Evolutionary conservation across 2,329 filamentous ascomycete genomes (phyloP).

Genomic region (Rutstroemia sp.): DNA sequence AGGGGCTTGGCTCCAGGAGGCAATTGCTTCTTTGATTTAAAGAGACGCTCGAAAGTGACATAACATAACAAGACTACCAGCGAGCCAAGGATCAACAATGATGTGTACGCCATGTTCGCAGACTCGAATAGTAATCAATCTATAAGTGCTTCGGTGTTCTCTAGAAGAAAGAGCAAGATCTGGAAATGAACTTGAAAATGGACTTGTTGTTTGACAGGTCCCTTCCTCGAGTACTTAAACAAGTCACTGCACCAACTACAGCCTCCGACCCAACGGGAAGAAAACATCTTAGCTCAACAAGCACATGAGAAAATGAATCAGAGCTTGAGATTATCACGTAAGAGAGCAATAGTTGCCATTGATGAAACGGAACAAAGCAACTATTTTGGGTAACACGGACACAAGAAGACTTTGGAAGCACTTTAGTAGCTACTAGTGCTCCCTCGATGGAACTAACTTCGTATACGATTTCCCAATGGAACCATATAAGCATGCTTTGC

Average conservation of each 20-base stretch:
- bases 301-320: neutral
- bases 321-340: neutral
- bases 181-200: neutral
- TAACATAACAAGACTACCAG: constrained; percentile 2
- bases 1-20: constrained; percentile 10
- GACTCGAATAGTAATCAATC: neutral
- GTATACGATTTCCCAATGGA: too few relatives aligned
- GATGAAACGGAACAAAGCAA: neutral
- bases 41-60: neutral
- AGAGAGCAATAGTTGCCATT: neutral
- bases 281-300: neutral
- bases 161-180: neutral
- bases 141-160: too few relatives aligned
- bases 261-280: neutral
- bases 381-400: neutral
- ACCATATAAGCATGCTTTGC: neutral
- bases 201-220: neutral
- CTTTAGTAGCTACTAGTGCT: neutral
- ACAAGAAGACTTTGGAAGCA: neutral
- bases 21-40: constrained; percentile 1
- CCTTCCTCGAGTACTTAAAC: neutral
- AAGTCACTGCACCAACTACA: neutral
- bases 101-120: constrained; percentile 4
- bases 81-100: neutral
- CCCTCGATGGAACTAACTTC: too few relatives aligned